Percentiles rank a stretch among this genome's conserved stretches.
These are phyloP conservation scores for Geranomyces michiganensis DNA, from an alignment of 192 early-diverging fungal species.

Conservation along the genomic window DNA sequence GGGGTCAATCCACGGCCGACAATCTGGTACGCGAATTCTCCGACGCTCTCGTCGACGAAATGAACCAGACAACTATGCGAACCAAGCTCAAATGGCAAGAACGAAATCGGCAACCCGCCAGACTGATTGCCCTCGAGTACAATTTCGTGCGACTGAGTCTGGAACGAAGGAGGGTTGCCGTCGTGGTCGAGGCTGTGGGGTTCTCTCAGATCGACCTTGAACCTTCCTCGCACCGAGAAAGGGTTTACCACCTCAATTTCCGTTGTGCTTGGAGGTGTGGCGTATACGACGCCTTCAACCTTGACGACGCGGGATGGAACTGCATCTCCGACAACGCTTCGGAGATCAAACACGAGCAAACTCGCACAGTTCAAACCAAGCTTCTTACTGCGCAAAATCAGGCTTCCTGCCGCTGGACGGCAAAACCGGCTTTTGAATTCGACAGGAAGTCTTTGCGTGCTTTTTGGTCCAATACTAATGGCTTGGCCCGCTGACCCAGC, in stretches of 20 bases:
- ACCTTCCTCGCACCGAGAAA: conserved; percentile 38
- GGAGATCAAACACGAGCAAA: conserved; percentile 48
- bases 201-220: conserved; percentile 40
- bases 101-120: conserved; percentile 31
- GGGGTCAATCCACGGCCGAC: conserved; percentile 41
- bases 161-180: conserved; percentile 42
- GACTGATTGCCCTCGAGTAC: conserved; percentile 35
- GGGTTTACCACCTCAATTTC: conserved; percentile 47
- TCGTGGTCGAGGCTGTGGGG: conserved; percentile 14
- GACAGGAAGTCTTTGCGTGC: conserved; percentile 28
- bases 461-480: conserved; percentile 20
- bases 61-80: conserved; percentile 50
- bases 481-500: neutral
- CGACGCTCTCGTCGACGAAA: conserved; percentile 46
- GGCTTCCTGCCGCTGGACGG: conserved; percentile 22
- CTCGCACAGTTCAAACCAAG: conserved; percentile 48
- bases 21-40: conserved; percentile 57
- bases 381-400: conserved; percentile 44
- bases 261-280: conserved; percentile 38
- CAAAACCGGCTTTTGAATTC: conserved; percentile 49
- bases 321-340: conserved; percentile 33
- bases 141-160: conserved; percentile 25
- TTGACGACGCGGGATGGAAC: conserved; percentile 33
- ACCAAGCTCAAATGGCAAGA: conserved; percentile 54
- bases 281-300: conserved; percentile 46